Evolutionary conservation across 306 rosid species (phyloP), one percentile per base, ranked within the genome.

Genomic region (Sphenostylis stenocarpa): DNA sequence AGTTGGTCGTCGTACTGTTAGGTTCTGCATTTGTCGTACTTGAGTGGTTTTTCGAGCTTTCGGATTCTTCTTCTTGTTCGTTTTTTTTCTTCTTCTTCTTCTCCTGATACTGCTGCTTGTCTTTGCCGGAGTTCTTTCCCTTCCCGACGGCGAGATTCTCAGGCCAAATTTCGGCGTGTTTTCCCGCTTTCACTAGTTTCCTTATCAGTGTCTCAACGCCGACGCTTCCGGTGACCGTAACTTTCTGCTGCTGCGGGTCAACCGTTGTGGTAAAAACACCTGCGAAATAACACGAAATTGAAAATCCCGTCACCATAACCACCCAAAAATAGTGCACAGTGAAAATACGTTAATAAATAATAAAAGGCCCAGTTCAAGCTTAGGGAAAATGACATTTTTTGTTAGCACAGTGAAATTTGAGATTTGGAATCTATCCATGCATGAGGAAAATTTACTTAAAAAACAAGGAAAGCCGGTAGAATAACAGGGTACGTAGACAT

Each of bases 81-180:
- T 70, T 81, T 38, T 68, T 85, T 84, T 85, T 86, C 86, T 41
- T 39, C 45, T 39, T 31, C 34, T 31, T 3, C 34, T 31, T 26
- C 28, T 26, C 1, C 45, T 39, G 45, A 15, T 41, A 16, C 47
- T 81, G 17, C 20, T 58, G 16, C 65, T 58, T 34, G 12, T 43
- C 21, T 47, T 83, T 82, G 47, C 65, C 70, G 6, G 88, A 24
- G 55, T 75, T 71, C 16, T 78, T 85, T 20, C 45, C 90, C 77
- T 85, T 81, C 1, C 77, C 86, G 44, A 14, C 44, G 24, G 78
- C 31, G 13, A 48, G 72, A 24, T 74, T 88, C 65, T 81, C 94
- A 36, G 89, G 91, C 97, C 91, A 94, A 43, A 87, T 74, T 84
- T 91, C 94, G 0, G 93, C 97, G 9, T 73, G 89, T 69, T 94